Conservation (phyloP, 768 basidiomycete species). For the Lepiota brunneoincarnata region DNA sequence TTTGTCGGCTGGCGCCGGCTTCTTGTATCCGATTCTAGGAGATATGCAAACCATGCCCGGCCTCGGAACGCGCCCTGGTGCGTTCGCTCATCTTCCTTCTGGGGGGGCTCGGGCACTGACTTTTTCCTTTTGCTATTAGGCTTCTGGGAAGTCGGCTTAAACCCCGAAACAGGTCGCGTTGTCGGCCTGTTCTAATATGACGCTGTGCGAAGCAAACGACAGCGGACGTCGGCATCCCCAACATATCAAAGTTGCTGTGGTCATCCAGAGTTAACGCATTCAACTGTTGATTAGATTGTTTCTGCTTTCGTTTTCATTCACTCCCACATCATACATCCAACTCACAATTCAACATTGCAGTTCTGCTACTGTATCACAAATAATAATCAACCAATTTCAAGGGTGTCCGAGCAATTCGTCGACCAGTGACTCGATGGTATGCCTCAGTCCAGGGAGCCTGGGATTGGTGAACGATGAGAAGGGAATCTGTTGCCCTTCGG, state of each 20-base stretch:
- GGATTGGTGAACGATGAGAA: background rate
- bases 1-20: conserved; percentile 90
- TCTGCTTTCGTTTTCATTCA: background rate
- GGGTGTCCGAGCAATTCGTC: background rate
- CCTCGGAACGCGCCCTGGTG: conserved; percentile 86
- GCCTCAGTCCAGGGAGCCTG: conserved; percentile 1
- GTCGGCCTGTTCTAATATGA: conserved; percentile 75
- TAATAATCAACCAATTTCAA: background rate
- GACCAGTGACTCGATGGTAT: background rate
- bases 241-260: background rate
- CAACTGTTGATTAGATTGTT: background rate
- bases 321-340: background rate
- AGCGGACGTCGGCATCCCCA: background rate
- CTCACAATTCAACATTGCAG: background rate
- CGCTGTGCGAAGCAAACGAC: background rate
- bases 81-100: conserved; percentile 11
- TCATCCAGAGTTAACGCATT: background rate
- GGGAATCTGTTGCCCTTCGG: background rate
- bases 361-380: background rate
- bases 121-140: conserved; percentile 36
- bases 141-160: conserved; percentile 89
- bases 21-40: conserved; percentile 92
- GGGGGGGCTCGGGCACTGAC: background rate
- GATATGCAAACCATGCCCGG: conserved; percentile 99
- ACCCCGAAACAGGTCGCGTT: conserved; percentile 76